Evolutionary conservation across 1,139 yeast genomes (phyloP).

Genomic region (Spencermartinsiella ligniputridi): DNA sequence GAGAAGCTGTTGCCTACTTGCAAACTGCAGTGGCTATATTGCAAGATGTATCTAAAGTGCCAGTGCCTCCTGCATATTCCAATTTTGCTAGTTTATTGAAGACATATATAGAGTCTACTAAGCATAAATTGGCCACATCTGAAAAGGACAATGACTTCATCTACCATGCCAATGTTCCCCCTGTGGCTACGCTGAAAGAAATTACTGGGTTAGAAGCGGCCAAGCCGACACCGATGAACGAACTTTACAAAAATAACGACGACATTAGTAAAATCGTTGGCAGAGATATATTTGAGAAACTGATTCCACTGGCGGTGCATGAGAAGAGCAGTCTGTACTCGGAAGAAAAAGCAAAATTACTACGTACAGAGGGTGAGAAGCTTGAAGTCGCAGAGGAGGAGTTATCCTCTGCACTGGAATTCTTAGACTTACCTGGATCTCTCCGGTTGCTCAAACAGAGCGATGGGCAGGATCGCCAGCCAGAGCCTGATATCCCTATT

Average conservation of each 20-base stretch:
- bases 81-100: conserved; percentile 23
- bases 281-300: conserved; percentile 60
- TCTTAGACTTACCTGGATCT: conserved; percentile 68
- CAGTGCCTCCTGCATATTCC: conserved; percentile 20
- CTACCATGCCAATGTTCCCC: conserved; percentile 73
- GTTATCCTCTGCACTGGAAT: conserved; percentile 71
- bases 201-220: conserved; percentile 75
- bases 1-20: conserved; percentile 71
- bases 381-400: conserved; percentile 80
- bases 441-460: conserved; percentile 47
- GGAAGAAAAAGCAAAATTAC: conserved; percentile 77
- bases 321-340: conserved; percentile 84
- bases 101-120: conserved; percentile 32
- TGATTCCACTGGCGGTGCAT: conserved; percentile 82
- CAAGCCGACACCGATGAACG: conserved; percentile 58
- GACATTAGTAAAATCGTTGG: conserved; percentile 49
- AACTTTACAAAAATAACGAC: conserved; percentile 38
- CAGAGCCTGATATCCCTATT: conserved; percentile 23
- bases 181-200: conserved; percentile 50
- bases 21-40: conserved; percentile 41
- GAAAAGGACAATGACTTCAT: conserved; percentile 86
- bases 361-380: conserved; percentile 70
- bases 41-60: conserved; percentile 24
- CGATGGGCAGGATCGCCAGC: conserved; percentile 8
- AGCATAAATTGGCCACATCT: conserved; percentile 45